Evolutionary conservation across 2,329 filamentous ascomycete genomes (phyloP).

Genomic region (Penicillium sp.): DNA sequence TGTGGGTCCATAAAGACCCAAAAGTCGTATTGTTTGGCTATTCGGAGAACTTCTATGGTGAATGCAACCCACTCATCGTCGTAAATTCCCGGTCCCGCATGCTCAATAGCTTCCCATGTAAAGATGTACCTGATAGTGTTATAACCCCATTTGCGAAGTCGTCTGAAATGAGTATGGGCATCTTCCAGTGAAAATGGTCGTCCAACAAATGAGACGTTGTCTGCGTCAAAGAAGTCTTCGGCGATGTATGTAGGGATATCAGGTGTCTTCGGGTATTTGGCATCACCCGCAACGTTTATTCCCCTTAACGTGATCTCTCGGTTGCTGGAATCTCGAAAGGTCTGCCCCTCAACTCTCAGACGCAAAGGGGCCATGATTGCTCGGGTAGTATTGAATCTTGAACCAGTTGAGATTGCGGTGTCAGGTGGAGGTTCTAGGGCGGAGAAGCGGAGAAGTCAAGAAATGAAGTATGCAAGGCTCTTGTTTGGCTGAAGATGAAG

Average conservation of each 20-base stretch:
- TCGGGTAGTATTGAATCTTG: background rate
- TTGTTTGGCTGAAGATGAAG: background rate
- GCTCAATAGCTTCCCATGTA: slow-evolving; percentile 98
- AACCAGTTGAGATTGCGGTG: background rate
- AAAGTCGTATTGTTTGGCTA: slow-evolving; percentile 87
- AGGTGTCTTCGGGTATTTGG: slow-evolving; percentile 82
- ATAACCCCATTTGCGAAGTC: slow-evolving; percentile 85
- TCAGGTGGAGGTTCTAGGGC: background rate
- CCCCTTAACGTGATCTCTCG: slow-evolving; percentile 86
- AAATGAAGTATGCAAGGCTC: background rate
- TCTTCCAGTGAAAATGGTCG: slow-evolving; percentile 82
- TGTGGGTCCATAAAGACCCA: slow-evolving; percentile 99
- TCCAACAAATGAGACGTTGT: slow-evolving; percentile 83
- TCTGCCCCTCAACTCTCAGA: slow-evolving; percentile 78
- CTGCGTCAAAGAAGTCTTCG: slow-evolving; percentile 85
- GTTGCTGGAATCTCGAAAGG: slow-evolving; percentile 77
- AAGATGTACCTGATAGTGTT: slow-evolving; percentile 97
- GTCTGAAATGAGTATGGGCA: slow-evolving; percentile 80
- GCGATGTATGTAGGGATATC: slow-evolving; percentile 75
- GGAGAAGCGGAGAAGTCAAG: background rate
- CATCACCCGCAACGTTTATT: slow-evolving; percentile 89
- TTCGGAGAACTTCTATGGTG: slow-evolving; percentile 78
- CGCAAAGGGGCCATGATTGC: slow-evolving; percentile 68
- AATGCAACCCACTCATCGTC: slow-evolving; percentile 92
- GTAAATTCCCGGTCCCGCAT: slow-evolving; percentile 83